These are phyloP conservation scores for Silybum marianum DNA, from an alignment of 129 eudicot species.

Conservation along the genomic window DNA sequence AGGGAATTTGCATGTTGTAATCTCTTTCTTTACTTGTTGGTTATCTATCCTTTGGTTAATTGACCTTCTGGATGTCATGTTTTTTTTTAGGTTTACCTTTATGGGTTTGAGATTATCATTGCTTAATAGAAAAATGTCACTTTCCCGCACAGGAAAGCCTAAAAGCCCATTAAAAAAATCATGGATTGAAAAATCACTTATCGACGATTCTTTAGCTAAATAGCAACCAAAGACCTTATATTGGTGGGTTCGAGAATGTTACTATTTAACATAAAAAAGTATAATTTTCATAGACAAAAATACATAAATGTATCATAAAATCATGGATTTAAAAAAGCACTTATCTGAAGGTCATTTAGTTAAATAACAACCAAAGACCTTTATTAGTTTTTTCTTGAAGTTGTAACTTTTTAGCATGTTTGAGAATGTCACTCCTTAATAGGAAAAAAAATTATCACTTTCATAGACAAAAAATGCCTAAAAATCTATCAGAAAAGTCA, in stretches of 20 bases:
- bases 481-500: not conserved
- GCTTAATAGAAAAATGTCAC: not conserved
- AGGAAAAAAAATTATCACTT: not conserved
- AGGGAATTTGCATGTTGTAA: not conserved
- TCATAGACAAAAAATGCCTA: too few relatives aligned
- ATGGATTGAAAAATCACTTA: not conserved
- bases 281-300: not conserved
- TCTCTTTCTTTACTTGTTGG: not conserved
- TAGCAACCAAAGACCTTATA: not conserved
- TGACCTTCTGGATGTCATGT: not conserved
- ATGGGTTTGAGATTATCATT: not conserved
- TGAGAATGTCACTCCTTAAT: not conserved
- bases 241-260: too few relatives aligned
- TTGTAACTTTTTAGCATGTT: too few relatives aligned
- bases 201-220: not conserved
- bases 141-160: not conserved
- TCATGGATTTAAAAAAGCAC: not conserved
- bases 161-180: not conserved
- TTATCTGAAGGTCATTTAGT: not conserved
- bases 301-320: not conserved
- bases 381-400: not conserved
- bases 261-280: too few relatives aligned
- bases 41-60: not conserved
- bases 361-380: not conserved
- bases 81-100: too few relatives aligned